A percentile compares a stretch with the other conserved stretches of the same genome.
These are phyloP conservation scores for Solanum hybrid DNA, from an alignment of 305 asterid species.

Conservation along the genomic window DNA sequence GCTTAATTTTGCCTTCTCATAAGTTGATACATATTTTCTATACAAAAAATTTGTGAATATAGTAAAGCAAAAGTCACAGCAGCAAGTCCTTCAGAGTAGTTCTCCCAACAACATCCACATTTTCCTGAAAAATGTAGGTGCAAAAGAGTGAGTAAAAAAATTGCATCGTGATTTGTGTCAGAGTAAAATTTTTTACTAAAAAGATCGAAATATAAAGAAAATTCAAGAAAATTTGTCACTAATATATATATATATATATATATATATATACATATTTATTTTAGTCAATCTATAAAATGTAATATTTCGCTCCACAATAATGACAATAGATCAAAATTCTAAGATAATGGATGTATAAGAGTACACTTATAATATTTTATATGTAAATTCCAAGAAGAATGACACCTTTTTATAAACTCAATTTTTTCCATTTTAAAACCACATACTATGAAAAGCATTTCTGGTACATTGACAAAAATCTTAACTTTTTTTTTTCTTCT, in stretches of 20 bases:
- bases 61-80: constrained; percentile 12
- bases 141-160: background rate
- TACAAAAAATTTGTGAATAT: background rate
- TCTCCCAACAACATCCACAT: constrained; percentile 21
- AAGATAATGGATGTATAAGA: too few species aligned
- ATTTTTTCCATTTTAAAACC: background rate
- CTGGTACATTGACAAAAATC: background rate
- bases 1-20: background rate
- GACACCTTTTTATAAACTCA: background rate
- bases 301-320: too few species aligned
- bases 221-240: background rate
- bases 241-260: too few species aligned
- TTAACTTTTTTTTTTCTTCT: background rate
- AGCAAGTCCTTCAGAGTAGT: constrained; percentile 55
- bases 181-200: background rate
- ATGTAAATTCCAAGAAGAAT: too few species aligned
- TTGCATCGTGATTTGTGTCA: too few species aligned
- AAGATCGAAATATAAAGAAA: background rate
- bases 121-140: constrained; percentile 19
- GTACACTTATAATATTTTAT: too few species aligned
- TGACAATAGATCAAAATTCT: too few species aligned
- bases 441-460: background rate
- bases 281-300: too few species aligned
- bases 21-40: background rate
- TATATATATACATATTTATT: too few species aligned